Evolutionary conservation across 2,329 filamentous ascomycete genomes (phyloP), one percentile per base, ranked within the genome.

Genomic region (Xylariales sp.): DNA sequence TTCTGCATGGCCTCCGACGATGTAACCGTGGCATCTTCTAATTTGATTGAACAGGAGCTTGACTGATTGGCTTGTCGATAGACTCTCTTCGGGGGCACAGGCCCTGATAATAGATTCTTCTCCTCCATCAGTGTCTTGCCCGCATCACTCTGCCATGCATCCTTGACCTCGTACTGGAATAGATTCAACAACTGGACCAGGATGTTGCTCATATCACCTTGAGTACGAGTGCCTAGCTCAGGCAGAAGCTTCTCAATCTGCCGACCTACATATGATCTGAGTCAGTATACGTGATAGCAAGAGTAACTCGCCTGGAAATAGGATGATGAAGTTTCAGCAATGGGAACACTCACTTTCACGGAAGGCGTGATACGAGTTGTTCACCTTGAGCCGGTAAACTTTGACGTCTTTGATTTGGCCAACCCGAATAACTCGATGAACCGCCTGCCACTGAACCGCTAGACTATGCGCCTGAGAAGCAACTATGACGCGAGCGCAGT

Each of bases 231-330:
- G 8, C 48, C 49, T 8, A 58, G 42, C 27, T 59, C 56, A 0
- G 57, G 56, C 1, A 58, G 47, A 2, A 57, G 46, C 44, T 59
- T 59, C 22, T 57, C 55, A 7, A 57, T 38, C 29, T 59, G 57
- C 14, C 52, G 48, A 20, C 36, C 36, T 39, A 9, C 4, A 10
- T 6, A 27, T 8, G 7, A n/a, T 27, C 7, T 27, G 7, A 8
- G 24, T 27, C n/a, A 27, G 24, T n/a, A 27, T 8, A 27, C 7
- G n/a, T 8, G n/a, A 27, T 8, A 27, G n/a, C 7, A 27, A 27
- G n/a, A 27, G n/a, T 8, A 27, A 27, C 4, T 16, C 19, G 15
- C 11, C 4, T 22, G 10, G 21, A n/a, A 4, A 14, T 16, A 3
- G 14, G 20, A 33, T 16, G 5, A 16, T 12, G 16, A 22, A 8